Percentiles rank a stretch among this genome's conserved stretches.
phyloP scores from a whole-genome alignment of 176 grass and related monocot species.

The Saccharum officinarum region DNA sequence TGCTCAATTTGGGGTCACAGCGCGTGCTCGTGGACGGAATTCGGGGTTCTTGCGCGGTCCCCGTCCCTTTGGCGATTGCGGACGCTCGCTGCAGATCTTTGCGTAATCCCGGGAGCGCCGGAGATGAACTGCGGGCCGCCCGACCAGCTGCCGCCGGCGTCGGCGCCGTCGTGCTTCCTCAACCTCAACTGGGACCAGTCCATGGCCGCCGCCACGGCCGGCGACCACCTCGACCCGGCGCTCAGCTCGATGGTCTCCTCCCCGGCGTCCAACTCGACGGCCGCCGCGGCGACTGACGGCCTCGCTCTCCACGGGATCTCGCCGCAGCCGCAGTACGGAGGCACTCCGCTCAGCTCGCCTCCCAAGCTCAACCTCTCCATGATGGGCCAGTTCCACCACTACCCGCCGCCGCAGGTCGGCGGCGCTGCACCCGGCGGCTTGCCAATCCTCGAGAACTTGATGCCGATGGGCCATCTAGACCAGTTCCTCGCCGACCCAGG shows the following conservation, averaged over 20 bases:
- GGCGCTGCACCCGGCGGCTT: slow-evolving; percentile 34
- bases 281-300: slow-evolving; percentile 19
- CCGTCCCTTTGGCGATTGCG: slow-evolving; percentile 37
- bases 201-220: slow-evolving; percentile 51
- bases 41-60: neutral
- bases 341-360: slow-evolving; percentile 61
- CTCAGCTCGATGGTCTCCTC: slow-evolving; percentile 72
- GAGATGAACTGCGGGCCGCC: slow-evolving; percentile 82
- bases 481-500: slow-evolving; percentile 68
- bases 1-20: slow-evolving; percentile 35
- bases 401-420: slow-evolving; percentile 33
- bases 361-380: slow-evolving; percentile 80
- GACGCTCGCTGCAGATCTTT: slow-evolving; percentile 40
- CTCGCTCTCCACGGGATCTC: slow-evolving; percentile 73
- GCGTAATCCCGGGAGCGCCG: slow-evolving; percentile 18
- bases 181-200: slow-evolving; percentile 94
- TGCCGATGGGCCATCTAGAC: slow-evolving; percentile 59
- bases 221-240: slow-evolving; percentile 48
- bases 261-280: slow-evolving; percentile 54
- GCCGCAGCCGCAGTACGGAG: slow-evolving; percentile 52
- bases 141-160: slow-evolving; percentile 50
- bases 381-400: slow-evolving; percentile 55
- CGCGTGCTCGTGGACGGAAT: slow-evolving; percentile 21
- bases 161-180: slow-evolving; percentile 57
- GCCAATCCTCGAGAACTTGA: slow-evolving; percentile 56